Evolutionary conservation across 108 stramenopile species (phyloP).

Genomic region (Pinguiococcus pyrenoidosus): DNA sequence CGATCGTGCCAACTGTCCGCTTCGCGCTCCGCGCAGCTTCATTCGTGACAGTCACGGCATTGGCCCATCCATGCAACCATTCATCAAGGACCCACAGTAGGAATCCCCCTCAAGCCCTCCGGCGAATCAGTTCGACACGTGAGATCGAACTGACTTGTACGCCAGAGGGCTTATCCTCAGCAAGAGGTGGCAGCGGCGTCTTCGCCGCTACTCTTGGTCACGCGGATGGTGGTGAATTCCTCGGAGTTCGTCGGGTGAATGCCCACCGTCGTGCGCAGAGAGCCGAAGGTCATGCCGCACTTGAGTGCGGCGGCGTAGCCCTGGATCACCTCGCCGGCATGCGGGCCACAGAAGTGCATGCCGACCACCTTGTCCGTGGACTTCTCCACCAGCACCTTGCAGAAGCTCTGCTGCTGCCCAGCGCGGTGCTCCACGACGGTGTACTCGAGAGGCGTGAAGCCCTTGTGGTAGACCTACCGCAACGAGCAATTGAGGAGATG

Average conservation of each 20-base stretch:
- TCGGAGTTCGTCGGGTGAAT: slow-evolving; percentile 94
- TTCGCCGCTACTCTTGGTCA: slow-evolving; percentile 75
- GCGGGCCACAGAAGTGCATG: slow-evolving; percentile 87
- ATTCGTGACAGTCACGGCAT: too few relatives aligned
- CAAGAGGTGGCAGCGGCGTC: slow-evolving; percentile 77
- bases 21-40: too few relatives aligned
- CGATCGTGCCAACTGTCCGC: too few relatives aligned
- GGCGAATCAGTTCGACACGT: too few relatives aligned
- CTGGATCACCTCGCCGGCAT: slow-evolving; percentile 81
- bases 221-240: slow-evolving; percentile 64
- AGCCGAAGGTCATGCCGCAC: slow-evolving; percentile 60
- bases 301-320: slow-evolving; percentile 84
- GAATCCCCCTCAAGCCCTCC: too few relatives aligned
- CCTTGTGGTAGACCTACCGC: slow-evolving; percentile 81
- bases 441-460: slow-evolving; percentile 90
- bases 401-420: slow-evolving; percentile 47
- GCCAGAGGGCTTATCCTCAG: slow-evolving; percentile 92
- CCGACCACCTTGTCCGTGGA: slow-evolving; percentile 58
- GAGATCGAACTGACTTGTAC: too few relatives aligned
- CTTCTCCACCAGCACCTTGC: slow-evolving; percentile 76
- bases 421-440: slow-evolving; percentile 52
- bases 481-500: too few relatives aligned
- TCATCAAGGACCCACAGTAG: too few relatives aligned
- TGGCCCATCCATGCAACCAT: too few relatives aligned
- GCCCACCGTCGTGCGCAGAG: slow-evolving; percentile 73